These are phyloP conservation scores for Endoconidiophora laricicola DNA, from an alignment of 2,329 filamentous ascomycete genomes.

Conservation along the genomic window DNA sequence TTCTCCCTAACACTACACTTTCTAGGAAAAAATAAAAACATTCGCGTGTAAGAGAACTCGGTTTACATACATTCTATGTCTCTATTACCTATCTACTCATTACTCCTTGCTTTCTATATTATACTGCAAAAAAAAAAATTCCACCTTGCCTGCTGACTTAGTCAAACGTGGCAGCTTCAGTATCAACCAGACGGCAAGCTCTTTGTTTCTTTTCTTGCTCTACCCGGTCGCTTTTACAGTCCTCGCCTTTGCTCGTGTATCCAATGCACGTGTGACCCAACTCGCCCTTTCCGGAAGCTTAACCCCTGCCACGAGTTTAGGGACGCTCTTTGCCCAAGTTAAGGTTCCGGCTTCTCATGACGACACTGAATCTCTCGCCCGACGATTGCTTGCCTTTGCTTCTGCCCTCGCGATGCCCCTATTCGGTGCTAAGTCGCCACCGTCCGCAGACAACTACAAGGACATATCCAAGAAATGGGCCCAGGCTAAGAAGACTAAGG, in stretches of 20 bases:
- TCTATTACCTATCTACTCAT: too few relatives aligned
- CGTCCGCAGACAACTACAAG: slow-evolving; percentile 28
- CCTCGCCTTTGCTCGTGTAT: neutral
- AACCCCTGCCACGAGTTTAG: slow-evolving; percentile 5
- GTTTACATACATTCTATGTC: too few relatives aligned
- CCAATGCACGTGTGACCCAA: slow-evolving; percentile 7
- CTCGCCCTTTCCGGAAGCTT: slow-evolving; percentile 9
- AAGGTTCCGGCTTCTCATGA: neutral
- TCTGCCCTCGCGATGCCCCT: neutral
- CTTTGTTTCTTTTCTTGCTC: neutral
- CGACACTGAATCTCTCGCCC: too few relatives aligned
- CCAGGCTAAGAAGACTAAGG: slow-evolving; percentile 34
- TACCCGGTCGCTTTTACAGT: neutral
- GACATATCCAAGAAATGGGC: slow-evolving; percentile 37
- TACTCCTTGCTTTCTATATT: neutral
- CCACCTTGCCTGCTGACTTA: neutral
- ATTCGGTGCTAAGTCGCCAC: neutral
- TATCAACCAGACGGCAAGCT: neutral
- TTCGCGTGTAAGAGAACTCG: too few relatives aligned
- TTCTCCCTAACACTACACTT: too few relatives aligned
- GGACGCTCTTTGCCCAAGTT: neutral
- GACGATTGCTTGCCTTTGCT: neutral
- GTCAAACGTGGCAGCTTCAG: neutral
- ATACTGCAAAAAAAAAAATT: neutral
- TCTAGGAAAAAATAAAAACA: too few relatives aligned